These are phyloP conservation scores for Bruguiera parviflora DNA, from an alignment of 345 rosid genomes.

Conservation along the genomic window DNA sequence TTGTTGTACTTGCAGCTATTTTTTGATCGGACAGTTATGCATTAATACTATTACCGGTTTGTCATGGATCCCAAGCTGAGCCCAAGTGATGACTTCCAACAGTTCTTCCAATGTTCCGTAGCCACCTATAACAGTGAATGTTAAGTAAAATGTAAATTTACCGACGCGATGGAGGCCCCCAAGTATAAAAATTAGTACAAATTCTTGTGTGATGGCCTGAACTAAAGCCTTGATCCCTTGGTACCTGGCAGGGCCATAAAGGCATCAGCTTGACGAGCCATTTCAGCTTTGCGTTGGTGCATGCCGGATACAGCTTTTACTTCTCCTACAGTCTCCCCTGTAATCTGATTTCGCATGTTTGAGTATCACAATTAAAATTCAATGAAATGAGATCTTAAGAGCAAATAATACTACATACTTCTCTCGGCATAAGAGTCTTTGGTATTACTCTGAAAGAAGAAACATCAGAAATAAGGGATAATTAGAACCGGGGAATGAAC, in stretches of 20 bases:
- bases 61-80: conserved; percentile 71
- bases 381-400: background rate
- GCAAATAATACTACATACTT: conserved; percentile 13
- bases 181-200: too few species aligned
- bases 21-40: background rate
- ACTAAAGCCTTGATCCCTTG: background rate
- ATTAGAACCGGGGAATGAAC: background rate
- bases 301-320: conserved; percentile 64
- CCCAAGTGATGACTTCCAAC: conserved; percentile 77
- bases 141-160: background rate
- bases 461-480: background rate
- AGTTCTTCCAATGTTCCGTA: conserved; percentile 78
- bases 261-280: conserved; percentile 83
- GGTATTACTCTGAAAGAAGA: conserved; percentile 28
- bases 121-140: conserved; percentile 43
- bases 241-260: conserved; percentile 71
- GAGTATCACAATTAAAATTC: too few species aligned
- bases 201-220: background rate
- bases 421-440: conserved; percentile 32
- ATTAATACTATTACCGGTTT: conserved; percentile 43
- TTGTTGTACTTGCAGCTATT: background rate
- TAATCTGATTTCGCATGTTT: conserved; percentile 34
- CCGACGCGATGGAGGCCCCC: too few species aligned
- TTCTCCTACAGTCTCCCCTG: conserved; percentile 70
- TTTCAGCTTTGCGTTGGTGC: conserved; percentile 82